Evolutionary conservation across 306 rosid genomes (phyloP), one percentile per base, ranked within the genome.

Genomic region (Dryas octopetala): DNA sequence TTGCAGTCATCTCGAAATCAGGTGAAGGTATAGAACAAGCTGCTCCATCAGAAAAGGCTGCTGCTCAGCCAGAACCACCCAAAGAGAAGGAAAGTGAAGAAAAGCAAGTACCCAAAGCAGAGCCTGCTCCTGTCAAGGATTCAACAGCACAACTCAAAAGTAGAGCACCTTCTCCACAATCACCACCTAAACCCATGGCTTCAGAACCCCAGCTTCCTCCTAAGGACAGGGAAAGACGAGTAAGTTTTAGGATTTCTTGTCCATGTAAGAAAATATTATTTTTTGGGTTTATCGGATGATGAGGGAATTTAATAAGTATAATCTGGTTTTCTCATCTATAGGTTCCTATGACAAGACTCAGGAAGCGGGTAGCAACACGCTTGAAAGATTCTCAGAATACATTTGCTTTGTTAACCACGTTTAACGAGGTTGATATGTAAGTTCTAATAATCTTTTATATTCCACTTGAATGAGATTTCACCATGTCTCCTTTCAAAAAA

Each of bases 271-370:
- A 67, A 69, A 53, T 7, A 13, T 0, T n/a, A 4, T 23, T 32
- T 46, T 11, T 8, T 66, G 44, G 47, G 57, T 38, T 79, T 4
- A 5, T 49, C 19, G 5, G 14, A 40, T 40, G 43, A 62, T 52
- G 52, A 15, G 15, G 13, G 49, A 12, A 41, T 63, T 15, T 63
- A 16, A 15, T 23, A 17, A 52, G 19, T 19, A 26, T 48, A 50
- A 51, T 47, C 38, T 68, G 50, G 71, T 45, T 70, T 65, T 48
- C 74, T 63, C 16, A 12, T 53, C 15, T 43, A 28, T 74, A 89
- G 93, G 89, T 89, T 83, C 91, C 90, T 43, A 89, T 89, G 89
- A 86, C 88, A 76, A 83, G 91, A 79, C 88, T 89, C 45, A 84
- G 93, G 84, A 89, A 89, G 75, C 81, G 90, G 54, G 93, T 89